Conservation (phyloP, 106 monocot genomes). For the Alisma plantagoaquatica region DNA sequence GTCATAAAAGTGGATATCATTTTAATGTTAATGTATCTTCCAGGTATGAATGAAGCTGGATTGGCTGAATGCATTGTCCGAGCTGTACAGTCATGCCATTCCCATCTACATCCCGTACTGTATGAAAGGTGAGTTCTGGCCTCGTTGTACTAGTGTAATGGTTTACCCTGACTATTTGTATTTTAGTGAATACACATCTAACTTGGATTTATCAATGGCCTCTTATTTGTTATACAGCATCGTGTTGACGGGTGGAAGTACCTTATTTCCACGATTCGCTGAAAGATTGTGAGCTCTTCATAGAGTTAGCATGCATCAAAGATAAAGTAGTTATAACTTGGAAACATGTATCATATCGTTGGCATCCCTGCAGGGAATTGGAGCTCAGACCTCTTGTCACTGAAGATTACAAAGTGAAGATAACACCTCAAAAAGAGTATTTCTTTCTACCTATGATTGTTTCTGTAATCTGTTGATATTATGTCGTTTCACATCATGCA, state of each 20-base stretch:
- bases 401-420: conserved; percentile 68
- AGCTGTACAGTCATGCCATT: conserved; percentile 76
- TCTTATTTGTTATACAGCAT: conserved; percentile 46
- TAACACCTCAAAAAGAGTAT: conserved; percentile 75
- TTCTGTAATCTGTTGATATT: background rate
- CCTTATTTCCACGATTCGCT: conserved; percentile 75
- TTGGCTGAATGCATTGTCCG: conserved; percentile 84
- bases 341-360: too few species aligned
- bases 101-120: conserved; percentile 83
- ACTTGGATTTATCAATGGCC: background rate
- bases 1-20: too few species aligned
- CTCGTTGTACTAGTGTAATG: too few species aligned
- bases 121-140: conserved; percentile 60
- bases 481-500: background rate
- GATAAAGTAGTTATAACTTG: too few species aligned
- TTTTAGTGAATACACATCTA: background rate
- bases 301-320: too few species aligned
- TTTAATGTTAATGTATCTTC: background rate
- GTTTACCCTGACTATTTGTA: too few species aligned
- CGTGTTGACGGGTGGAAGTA: conserved; percentile 90
- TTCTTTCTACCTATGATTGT: background rate
- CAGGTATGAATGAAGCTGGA: conserved; percentile 99
- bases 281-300: conserved; percentile 71
- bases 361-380: conserved; percentile 43
- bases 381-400: conserved; percentile 79